Evolutionary conservation across 352 stramenopile genomes (phyloP).

Genomic region (Globisporangium acanthophoron): DNA sequence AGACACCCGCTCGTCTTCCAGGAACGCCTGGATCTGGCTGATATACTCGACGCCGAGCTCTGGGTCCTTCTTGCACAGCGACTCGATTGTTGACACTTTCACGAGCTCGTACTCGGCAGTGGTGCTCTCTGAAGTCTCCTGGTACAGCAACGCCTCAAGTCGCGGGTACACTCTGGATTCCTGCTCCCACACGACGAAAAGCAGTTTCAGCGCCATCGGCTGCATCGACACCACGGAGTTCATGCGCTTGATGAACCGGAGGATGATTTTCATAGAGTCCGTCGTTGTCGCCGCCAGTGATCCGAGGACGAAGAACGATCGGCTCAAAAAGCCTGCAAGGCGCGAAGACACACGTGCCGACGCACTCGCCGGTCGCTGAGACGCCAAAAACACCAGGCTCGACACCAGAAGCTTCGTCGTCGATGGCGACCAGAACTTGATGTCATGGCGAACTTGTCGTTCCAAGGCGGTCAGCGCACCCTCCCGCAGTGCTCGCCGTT

Average conservation of each 20-base stretch:
- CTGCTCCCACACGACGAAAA: constrained; percentile 55
- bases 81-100: constrained; percentile 55
- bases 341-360: not conserved
- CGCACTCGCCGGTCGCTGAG: constrained; percentile 16
- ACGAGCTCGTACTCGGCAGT: constrained; percentile 35
- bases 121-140: constrained; percentile 21
- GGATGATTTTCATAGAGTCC: constrained; percentile 71
- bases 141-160: constrained; percentile 42
- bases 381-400: constrained; percentile 53
- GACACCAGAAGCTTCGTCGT: constrained; percentile 48
- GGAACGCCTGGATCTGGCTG: constrained; percentile 40
- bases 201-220: constrained; percentile 43
- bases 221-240: constrained; percentile 23
- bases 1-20: constrained; percentile 46
- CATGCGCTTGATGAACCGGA: constrained; percentile 67
- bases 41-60: constrained; percentile 72
- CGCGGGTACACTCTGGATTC: constrained; percentile 66
- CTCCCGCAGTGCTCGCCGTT: constrained; percentile 17
- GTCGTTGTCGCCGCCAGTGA: constrained; percentile 41
- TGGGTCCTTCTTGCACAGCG: constrained; percentile 52
- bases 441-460: constrained; percentile 24
- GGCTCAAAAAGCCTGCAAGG: constrained; percentile 29
- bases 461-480: constrained; percentile 25
- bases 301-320: constrained; percentile 42
- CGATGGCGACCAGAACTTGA: constrained; percentile 23